Percentiles rank a stretch among this genome's conserved stretches.
Conservation (phyloP, 441 rosid genomes). For the Theobroma grandiflorum region DNA sequence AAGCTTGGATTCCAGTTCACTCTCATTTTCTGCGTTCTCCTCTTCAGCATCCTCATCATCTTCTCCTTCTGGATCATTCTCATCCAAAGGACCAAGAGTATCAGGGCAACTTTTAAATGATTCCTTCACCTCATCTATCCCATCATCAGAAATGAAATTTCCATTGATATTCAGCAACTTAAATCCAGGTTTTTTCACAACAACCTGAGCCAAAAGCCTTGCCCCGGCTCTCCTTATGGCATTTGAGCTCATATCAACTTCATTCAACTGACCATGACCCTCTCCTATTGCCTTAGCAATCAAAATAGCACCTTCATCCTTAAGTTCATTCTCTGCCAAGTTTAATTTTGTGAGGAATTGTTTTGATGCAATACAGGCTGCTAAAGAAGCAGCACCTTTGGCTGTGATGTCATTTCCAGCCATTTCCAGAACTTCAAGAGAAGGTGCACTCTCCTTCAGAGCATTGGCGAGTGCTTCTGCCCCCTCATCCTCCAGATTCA, state of each 20-base stretch:
- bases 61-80: slow-evolving; percentile 86
- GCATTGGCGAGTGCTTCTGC: slow-evolving; percentile 57
- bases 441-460: slow-evolving; percentile 53
- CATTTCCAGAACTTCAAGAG: slow-evolving; percentile 65
- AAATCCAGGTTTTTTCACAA: slow-evolving; percentile 50
- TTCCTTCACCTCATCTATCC: slow-evolving; percentile 62
- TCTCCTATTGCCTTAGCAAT: slow-evolving; percentile 60
- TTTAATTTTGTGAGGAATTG: slow-evolving; percentile 58
- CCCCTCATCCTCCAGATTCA: slow-evolving; percentile 73
- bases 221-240: slow-evolving; percentile 69
- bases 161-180: slow-evolving; percentile 62
- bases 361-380: slow-evolving; percentile 56
- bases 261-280: slow-evolving; percentile 57
- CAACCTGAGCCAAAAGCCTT: slow-evolving; percentile 57
- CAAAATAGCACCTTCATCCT: slow-evolving; percentile 69
- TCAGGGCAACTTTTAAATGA: slow-evolving; percentile 52
- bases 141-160: slow-evolving; percentile 73
- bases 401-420: slow-evolving; percentile 72
- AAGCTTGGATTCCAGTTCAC: slow-evolving; percentile 72
- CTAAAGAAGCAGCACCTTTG: slow-evolving; percentile 49
- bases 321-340: slow-evolving; percentile 68
- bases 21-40: slow-evolving; percentile 54
- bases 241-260: slow-evolving; percentile 69
- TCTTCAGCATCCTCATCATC: slow-evolving; percentile 68
- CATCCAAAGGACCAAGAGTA: slow-evolving; percentile 60